Evolutionary conservation across 495 filamentous ascomycete species (phyloP).

Genomic region (Penicillium verhagenii): DNA sequence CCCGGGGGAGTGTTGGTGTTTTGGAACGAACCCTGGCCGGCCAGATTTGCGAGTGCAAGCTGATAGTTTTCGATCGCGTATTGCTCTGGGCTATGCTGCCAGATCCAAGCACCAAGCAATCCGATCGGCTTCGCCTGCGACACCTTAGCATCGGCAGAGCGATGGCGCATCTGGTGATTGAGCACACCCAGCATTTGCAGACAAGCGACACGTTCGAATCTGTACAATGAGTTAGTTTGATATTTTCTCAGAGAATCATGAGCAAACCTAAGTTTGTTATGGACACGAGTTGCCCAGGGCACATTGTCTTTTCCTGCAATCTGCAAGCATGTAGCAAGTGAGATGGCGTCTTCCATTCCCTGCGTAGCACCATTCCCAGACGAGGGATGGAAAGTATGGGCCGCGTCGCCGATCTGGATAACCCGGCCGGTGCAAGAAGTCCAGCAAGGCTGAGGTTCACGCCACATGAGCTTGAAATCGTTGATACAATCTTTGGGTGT

Average conservation of each 20-base stretch:
- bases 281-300: slow-evolving; percentile 7
- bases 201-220: slow-evolving; percentile 2
- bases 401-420: slow-evolving; percentile 64
- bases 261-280: slow-evolving; percentile 17
- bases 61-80: slow-evolving; percentile 19
- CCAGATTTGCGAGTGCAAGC: slow-evolving; percentile 6
- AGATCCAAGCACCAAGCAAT: slow-evolving; percentile 17
- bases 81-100: slow-evolving; percentile 18
- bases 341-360: slow-evolving; percentile 68
- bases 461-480: slow-evolving; percentile 6
- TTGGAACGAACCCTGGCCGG: slow-evolving; percentile 8
- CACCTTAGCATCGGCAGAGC: slow-evolving; percentile 1
- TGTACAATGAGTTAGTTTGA: neutral
- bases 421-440: slow-evolving; percentile 55
- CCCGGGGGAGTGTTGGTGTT: slow-evolving; percentile 20
- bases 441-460: slow-evolving; percentile 3
- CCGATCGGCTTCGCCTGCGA: slow-evolving; percentile 4
- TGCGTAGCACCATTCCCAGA: slow-evolving; percentile 67
- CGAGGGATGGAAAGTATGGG: slow-evolving; percentile 69
- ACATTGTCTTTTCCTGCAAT: slow-evolving; percentile 51
- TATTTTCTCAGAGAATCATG: neutral
- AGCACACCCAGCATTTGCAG: neutral
- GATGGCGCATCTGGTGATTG: slow-evolving; percentile 4
- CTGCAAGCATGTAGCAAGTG: slow-evolving; percentile 58
- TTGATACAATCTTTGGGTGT: neutral